These are phyloP conservation scores for Fusarium torulosum DNA, from an alignment of 2,329 filamentous ascomycete genomes.

Conservation along the genomic window DNA sequence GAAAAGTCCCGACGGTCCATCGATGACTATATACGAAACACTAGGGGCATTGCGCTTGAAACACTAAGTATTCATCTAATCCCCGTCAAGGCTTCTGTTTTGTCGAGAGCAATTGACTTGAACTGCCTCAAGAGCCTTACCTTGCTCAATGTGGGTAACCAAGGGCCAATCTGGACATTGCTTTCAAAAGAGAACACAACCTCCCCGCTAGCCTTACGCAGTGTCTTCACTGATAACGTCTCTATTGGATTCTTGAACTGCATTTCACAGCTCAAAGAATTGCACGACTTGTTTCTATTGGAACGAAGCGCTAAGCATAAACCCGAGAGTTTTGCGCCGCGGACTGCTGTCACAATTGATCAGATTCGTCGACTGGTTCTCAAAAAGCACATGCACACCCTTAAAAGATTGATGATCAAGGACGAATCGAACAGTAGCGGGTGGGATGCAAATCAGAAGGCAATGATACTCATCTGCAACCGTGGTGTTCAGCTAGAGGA, in stretches of 20 bases:
- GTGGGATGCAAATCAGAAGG: conserved; percentile 71
- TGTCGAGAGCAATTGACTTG: conserved; percentile 69
- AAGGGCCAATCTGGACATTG: conserved; percentile 70
- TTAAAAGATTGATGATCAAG: conserved; percentile 71
- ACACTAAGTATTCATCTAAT: conserved; percentile 69
- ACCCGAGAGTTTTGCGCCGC: conserved; percentile 65
- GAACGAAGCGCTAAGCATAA: conserved; percentile 65
- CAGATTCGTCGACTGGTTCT: conserved; percentile 69
- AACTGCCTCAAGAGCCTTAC: conserved; percentile 68
- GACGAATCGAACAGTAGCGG: conserved; percentile 62
- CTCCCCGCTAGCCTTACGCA: conserved; percentile 64
- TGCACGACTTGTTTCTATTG: conserved; percentile 71
- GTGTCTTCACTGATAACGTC: conserved; percentile 74
- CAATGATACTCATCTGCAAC: conserved; percentile 65
- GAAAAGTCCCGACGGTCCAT: conserved; percentile 50
- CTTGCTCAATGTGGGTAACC: conserved; percentile 73
- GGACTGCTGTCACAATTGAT: conserved; percentile 64
- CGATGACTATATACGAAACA: conserved; percentile 67
- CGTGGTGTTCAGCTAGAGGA: conserved; percentile 65
- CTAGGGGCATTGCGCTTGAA: conserved; percentile 68
- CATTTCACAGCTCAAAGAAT: conserved; percentile 63
- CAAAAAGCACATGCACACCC: conserved; percentile 66
- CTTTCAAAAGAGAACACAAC: conserved; percentile 67
- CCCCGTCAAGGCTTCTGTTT: conserved; percentile 69
- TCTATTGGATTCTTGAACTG: conserved; percentile 66